Evolutionary conservation across 2,329 filamentous ascomycete genomes (phyloP).

Genomic region (Clonostachys solani): DNA sequence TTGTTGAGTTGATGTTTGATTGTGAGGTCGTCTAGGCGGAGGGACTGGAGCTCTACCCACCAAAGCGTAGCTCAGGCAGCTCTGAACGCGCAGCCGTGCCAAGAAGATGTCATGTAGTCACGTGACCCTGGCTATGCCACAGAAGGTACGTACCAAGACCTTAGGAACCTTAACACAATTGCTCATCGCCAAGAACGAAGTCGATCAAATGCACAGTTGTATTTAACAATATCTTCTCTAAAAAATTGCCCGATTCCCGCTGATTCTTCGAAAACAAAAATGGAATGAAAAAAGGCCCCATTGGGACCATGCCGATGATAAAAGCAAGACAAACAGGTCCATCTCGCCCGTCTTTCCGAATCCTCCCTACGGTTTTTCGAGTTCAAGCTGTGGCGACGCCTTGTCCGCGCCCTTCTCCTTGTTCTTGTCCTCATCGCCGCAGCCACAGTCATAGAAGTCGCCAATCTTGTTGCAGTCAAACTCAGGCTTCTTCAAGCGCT

Average conservation of each 20-base stretch:
- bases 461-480: conserved; percentile 67
- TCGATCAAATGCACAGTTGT: neutral
- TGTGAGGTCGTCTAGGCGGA: neutral
- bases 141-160: no score
- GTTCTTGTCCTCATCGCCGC: conserved; percentile 57
- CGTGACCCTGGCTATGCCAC: conserved; percentile 7
- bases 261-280: neutral
- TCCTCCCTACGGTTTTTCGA: neutral
- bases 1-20: neutral
- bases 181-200: no score
- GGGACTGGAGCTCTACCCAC: neutral
- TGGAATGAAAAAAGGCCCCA: neutral
- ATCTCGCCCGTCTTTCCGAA: no score
- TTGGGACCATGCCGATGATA: no score
- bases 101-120: conserved; percentile 8
- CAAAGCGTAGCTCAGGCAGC: conserved; percentile 37
- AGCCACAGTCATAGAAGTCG: conserved; percentile 69
- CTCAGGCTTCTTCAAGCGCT: conserved; percentile 53
- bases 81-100: conserved; percentile 36
- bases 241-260: neutral
- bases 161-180: no score
- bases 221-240: neutral
- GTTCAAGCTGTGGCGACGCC: conserved; percentile 6
- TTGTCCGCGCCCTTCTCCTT: conserved; percentile 22
- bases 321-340: no score